Base-by-base conservation (phyloP, 2,329 filamentous ascomycete species). In the Lachnum nothofagi region DNA sequence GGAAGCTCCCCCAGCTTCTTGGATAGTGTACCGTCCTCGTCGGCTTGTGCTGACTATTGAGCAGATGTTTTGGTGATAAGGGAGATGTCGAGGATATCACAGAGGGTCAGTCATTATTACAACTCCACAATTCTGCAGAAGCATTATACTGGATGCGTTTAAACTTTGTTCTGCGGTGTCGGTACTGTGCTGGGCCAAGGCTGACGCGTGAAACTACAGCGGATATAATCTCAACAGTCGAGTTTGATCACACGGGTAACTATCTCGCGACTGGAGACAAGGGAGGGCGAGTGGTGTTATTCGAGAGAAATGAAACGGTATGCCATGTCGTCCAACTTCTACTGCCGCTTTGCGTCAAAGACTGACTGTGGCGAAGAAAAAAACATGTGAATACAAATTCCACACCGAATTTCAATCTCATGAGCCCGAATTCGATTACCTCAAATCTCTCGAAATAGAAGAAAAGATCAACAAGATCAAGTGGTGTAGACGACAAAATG, bases 381-480 rank as follows among this genome's bases (percentile, higher is more conserved):
- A 97, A 82, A 97, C 93, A 43, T 98, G 93, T 81, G 93, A 98
- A 72, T 98, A 98, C 79, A 98, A 97, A 71, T 98, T 98, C 70
- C 93, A 98, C 71, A 98, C 93, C 69, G 93, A 98, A 68, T 98
- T 98, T 65, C 93, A 98, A 75, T 98, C 93, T 63, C 93, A 98
- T 74, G 93, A 98, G 69, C 93, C 93, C 56, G 93, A 98, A 72
- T 98, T 98, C 71, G 93, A 98, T 71, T 98, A 98, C 70, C 82
- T 98, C 59, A 98, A 98, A 73, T 98, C 93, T 27, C 80, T 98
- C 62, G 93, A 98, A 72, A 98, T 98, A 66, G 93, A 98, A 78
- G 93, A 98, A 73, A 98, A 98, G 76, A 98, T 98, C 79, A 98
- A 98, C 80, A 98, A 98, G 78, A 98, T 98, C 75, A 98, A 97